Percentiles rank a stretch among this genome's conserved stretches.
phyloP scores from a whole-genome alignment of 345 rosid genomes.

The Pugionium dolabratum region DNA sequence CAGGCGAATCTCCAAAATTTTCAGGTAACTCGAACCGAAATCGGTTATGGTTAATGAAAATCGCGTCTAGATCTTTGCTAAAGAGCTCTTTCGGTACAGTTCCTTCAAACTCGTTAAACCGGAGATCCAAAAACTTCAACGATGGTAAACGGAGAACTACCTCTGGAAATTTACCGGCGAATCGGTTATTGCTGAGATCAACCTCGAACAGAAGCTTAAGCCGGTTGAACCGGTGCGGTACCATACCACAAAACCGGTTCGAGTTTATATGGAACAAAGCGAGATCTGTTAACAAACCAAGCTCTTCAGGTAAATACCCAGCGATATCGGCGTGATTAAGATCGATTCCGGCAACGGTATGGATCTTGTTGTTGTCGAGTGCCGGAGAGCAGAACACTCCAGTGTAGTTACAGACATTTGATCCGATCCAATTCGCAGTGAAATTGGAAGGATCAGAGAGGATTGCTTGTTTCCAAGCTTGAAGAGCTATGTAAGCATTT shows the following conservation, averaged over 20 bases:
- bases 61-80: slow-evolving; percentile 63
- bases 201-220: slow-evolving; percentile 65
- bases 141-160: slow-evolving; percentile 47
- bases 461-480: no score
- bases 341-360: no score
- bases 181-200: slow-evolving; percentile 78
- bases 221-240: no score
- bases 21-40: no score
- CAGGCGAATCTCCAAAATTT: slow-evolving; percentile 5
- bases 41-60: no score
- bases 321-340: no score
- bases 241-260: slow-evolving; percentile 70
- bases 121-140: slow-evolving; percentile 17
- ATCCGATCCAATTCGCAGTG: no score
- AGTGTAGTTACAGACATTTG: slow-evolving; percentile 41
- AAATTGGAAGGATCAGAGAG: no score
- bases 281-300: no score
- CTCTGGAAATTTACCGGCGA: slow-evolving; percentile 68
- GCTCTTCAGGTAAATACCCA: no score
- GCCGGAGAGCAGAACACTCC: slow-evolving; percentile 62
- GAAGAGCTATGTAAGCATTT: slow-evolving; percentile 66
- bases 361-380: slow-evolving; percentile 43
- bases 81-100: slow-evolving; percentile 65
- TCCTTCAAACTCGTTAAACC: slow-evolving; percentile 81
- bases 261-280: slow-evolving; percentile 44